Evolutionary conservation across 2,329 filamentous ascomycete species (phyloP), one percentile per base, ranked within the genome.

Genomic region (Tympanopsis confertula): DNA sequence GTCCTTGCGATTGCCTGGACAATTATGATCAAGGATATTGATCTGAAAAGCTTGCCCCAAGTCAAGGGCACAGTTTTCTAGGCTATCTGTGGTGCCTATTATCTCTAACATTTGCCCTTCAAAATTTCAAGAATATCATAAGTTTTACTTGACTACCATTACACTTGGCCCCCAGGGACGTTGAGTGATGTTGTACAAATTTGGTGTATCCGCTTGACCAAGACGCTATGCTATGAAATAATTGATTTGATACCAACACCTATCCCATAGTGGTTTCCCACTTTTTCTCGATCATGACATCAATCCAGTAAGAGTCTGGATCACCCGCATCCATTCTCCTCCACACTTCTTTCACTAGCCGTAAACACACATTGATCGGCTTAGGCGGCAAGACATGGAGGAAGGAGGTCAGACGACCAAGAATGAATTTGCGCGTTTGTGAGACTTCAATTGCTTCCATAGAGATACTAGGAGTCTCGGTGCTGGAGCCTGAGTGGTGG

Each of bases 41-140:
- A 73, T 40, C 50, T 74, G 7, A 57, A 52, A 42, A 64, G 65
- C 52, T 53, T 65, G 14, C 52, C 57, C 28, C 69, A 74, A 52
- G 61, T 61, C 5, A 71, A 68, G 56, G 71, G 71, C 33, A 59
- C 48, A 3, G 61, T 74, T 3, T 70, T 70, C 41, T 72, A 62
- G 48, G 29, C 22, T 7, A 13, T n/a, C n/a, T n/a, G n/a, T n/a
- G n/a, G n/a, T n/a, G n/a, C n/a, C n/a, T n/a, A n/a, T n/a, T n/a
- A n/a, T n/a, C n/a, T n/a, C n/a, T n/a, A n/a, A n/a, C n/a, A n/a
- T n/a, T n/a, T n/a, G n/a, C n/a, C n/a, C n/a, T n/a, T n/a, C n/a
- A n/a, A n/a, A n/a, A n/a, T n/a, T n/a, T n/a, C n/a, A n/a, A n/a
- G n/a, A n/a, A n/a, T n/a, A n/a, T n/a, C n/a, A n/a, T n/a, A n/a